Percentiles rank a stretch among this genome's conserved stretches.
phyloP scores from a whole-genome alignment of 495 filamentous ascomycete species.

The Viridothelium virens region DNA sequence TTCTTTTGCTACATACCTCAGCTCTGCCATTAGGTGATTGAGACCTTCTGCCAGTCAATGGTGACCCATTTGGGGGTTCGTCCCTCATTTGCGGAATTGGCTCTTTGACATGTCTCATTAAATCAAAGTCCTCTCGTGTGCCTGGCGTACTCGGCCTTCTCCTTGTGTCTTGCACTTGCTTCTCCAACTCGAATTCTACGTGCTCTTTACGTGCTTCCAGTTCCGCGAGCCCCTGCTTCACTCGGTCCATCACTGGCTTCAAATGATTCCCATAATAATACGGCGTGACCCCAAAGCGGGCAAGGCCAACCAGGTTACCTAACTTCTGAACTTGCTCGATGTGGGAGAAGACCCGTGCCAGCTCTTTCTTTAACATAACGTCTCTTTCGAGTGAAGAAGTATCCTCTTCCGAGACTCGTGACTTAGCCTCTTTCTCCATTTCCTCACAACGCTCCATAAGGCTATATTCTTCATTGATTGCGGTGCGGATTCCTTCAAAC shows the following conservation, averaged over 20 bases:
- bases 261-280: background rate
- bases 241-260: background rate
- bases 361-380: background rate
- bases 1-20: background rate
- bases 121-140: background rate
- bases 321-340: background rate
- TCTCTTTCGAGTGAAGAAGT: background rate
- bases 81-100: background rate
- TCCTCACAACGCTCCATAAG: conserved; percentile 1
- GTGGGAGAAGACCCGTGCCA: background rate
- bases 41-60: background rate
- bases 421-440: background rate
- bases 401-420: background rate
- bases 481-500: background rate
- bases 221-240: background rate
- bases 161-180: background rate
- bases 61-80: background rate
- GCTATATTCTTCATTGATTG: background rate
- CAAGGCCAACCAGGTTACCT: background rate
- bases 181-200: background rate
- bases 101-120: background rate
- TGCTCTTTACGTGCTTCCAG: background rate
- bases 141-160: background rate
- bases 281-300: background rate
- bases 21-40: background rate